phyloP scores from a whole-genome alignment of 2,329 filamentous ascomycete genomes.

The Fusarium luffae region DNA sequence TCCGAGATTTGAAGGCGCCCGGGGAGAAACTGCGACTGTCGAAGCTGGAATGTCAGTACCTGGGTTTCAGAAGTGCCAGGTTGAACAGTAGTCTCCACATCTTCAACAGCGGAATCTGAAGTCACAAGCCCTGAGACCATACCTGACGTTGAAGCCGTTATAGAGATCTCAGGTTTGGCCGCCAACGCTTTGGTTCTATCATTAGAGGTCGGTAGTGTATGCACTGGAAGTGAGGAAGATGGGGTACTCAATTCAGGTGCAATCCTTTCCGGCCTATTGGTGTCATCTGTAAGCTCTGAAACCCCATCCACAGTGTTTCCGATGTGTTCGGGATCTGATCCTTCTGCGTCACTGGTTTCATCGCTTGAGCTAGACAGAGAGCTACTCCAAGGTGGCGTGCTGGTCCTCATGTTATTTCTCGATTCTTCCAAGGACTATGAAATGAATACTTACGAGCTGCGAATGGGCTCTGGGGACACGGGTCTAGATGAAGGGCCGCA shows the following conservation, averaged over 20 bases:
- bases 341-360: neutral
- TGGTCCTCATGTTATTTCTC: neutral
- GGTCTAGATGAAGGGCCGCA: neutral
- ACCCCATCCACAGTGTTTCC: neutral
- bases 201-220: neutral
- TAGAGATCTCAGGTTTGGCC: neutral
- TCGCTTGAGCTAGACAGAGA: neutral
- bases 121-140: neutral
- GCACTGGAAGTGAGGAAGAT: neutral
- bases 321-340: neutral
- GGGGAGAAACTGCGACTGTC: neutral
- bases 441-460: neutral
- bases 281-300: neutral
- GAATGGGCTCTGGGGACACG: neutral
- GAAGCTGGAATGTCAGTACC: neutral
- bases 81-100: neutral
- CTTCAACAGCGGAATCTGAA: neutral
- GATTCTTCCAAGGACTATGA: accelerated
- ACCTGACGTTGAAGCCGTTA: neutral
- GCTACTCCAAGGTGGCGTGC: neutral
- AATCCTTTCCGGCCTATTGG: neutral
- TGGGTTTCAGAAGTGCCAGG: neutral
- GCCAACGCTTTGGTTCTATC: neutral
- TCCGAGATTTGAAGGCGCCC: neutral
- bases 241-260: neutral